Evolutionary conservation across 805 yeast genomes (phyloP), one percentile per base, ranked within the genome.

Genomic region (Candida rishiriensis): DNA sequence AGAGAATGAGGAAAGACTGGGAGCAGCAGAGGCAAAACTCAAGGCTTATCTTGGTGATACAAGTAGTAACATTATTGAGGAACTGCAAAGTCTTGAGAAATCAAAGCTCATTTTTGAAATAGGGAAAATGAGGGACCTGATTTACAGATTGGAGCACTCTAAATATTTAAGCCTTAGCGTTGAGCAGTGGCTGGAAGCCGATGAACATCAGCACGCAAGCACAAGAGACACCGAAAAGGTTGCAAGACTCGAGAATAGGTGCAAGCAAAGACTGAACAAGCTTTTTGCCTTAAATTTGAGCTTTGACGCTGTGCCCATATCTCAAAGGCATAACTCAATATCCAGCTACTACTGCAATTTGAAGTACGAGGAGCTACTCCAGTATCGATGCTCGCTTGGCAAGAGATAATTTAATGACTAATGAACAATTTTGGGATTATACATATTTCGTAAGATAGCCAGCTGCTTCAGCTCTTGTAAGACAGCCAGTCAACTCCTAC

Each of bases 21-120:
- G 15, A 3, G 46, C 43, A 9, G 40, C 48, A 1, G 47, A 50
- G 31, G 10, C 29, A 2, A 45, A 40, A 21, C 38, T 53, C 34
- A 34, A n/a, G 14, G 14, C 14, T 12, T 30, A 30, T 30, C 14
- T 30, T 17, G 47, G 42, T 34, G 33, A 38, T 9, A 36, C 26
- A 21, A 21, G 46, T 10, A 46, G 39, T 2, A 40, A 36, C 15
- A 18, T 50, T 3, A 18, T 43, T 34, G 53, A 48, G 21, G 50
- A 50, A 34, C 39, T 45, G 7, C 38, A 42, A 29, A 38, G 40
- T 34, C 41, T 43, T 12, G 50, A 50, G 16, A 42, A 41, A 26
- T 29, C 49, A 3, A 44, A 42, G 18, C 41, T 53, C 14, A 35
- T 53, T 11, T 33, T 34, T 21, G 53, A 53, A 28, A 50, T 53